A percentile compares a stretch with the other conserved stretches of the same genome.
Conservation (phyloP, 345 rosid species). For the Raphanus raphanistrum region DNA sequence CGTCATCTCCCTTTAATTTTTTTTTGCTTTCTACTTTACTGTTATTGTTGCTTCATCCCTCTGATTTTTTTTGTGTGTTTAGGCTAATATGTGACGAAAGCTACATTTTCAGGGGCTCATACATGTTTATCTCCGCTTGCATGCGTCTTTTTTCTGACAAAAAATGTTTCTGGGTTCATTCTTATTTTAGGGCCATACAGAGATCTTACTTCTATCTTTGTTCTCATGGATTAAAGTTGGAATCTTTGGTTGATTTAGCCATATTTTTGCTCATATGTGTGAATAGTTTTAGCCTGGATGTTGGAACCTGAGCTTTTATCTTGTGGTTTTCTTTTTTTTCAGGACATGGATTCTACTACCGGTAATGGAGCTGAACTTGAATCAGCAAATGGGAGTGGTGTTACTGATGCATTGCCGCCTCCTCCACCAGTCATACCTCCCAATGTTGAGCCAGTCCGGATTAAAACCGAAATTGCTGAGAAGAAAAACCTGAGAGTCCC, state of each 20-base stretch:
- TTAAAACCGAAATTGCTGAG: slow-evolving; percentile 48
- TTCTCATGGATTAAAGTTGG: background rate
- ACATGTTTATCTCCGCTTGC: slow-evolving; percentile 22
- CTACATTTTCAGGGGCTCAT: background rate
- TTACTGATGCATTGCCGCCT: slow-evolving; percentile 54
- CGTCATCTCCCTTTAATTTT: background rate
- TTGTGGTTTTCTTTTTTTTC: background rate
- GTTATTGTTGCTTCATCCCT: background rate
- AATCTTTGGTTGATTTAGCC: background rate
- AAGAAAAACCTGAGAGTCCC: slow-evolving; percentile 59
- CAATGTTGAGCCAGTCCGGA: slow-evolving; percentile 52
- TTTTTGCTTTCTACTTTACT: background rate
- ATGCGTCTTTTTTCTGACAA: slow-evolving; percentile 1
- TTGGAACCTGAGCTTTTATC: background rate
- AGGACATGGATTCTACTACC: slow-evolving; percentile 53
- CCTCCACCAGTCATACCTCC: slow-evolving; percentile 74
- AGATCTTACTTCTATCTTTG: background rate
- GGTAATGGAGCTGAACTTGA: slow-evolving; percentile 46
- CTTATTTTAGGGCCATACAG: no score
- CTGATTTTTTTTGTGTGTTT: background rate
- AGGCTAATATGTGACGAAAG: background rate
- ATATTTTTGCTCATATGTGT: background rate
- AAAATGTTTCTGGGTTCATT: background rate
- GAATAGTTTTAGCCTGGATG: background rate
- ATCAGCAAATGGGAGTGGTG: slow-evolving; percentile 42